Conservation (phyloP, 2,329 filamentous ascomycete genomes). For the Cordyceps militaris region DNA sequence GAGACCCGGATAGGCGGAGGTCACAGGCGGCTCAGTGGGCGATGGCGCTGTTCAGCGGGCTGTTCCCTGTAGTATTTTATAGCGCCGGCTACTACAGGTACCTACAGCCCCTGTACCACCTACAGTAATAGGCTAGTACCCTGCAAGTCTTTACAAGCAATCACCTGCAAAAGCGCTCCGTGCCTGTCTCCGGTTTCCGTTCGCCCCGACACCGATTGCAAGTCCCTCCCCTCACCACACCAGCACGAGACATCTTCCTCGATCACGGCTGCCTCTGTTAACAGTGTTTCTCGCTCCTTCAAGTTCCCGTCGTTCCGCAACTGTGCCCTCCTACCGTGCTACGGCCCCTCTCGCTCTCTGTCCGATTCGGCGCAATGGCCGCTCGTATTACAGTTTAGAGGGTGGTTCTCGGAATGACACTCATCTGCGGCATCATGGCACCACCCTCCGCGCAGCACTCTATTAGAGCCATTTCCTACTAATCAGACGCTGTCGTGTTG, state of each 20-base stretch:
- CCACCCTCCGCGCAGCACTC: conserved; percentile 36
- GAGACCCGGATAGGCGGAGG: background rate
- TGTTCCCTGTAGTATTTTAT: background rate
- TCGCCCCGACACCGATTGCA: background rate
- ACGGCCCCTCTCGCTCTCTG: background rate
- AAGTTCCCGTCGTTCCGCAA: background rate
- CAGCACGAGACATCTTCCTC: conserved; percentile 5
- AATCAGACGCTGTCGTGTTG: background rate
- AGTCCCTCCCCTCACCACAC: conserved; percentile 1
- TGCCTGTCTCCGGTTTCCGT: background rate
- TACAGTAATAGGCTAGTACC: no score
- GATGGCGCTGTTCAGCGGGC: no score
- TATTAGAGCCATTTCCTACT: conserved; percentile 3
- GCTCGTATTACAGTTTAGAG: conserved; percentile 45
- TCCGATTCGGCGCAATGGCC: conserved; percentile 20
- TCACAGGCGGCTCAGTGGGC: background rate
- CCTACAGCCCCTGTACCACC: no score
- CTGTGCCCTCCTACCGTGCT: background rate
- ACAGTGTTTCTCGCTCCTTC: background rate
- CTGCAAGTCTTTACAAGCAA: background rate
- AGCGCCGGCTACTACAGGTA: no score
- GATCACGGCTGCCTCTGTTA: background rate
- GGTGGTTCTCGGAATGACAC: conserved; percentile 37
- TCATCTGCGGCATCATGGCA: conserved; percentile 43
- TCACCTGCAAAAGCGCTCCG: background rate